Evolutionary conservation across 257 asterid genomes (phyloP).

Genomic region (Scutellaria barbata): DNA sequence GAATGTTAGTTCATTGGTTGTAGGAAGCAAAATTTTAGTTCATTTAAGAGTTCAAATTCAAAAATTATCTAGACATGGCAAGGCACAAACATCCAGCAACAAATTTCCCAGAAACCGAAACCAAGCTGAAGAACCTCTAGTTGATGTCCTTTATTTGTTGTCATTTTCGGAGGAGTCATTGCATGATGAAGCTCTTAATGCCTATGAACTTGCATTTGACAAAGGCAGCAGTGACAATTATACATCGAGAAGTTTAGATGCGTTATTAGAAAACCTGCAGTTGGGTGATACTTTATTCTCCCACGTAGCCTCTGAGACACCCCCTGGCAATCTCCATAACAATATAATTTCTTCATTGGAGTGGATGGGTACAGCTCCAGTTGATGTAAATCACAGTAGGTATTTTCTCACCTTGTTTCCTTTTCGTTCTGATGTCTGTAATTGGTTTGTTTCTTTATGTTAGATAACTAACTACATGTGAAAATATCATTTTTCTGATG

Average conservation of each 20-base stretch:
- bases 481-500: conserved; percentile 7
- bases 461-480: not conserved
- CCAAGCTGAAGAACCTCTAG: conserved; percentile 57
- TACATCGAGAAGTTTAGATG: conserved; percentile 52
- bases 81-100: conserved; percentile 47
- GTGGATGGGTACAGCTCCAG: conserved; percentile 92
- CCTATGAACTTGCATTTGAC: conserved; percentile 68
- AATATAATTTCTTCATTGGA: conserved; percentile 65
- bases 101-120: conserved; percentile 39
- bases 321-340: conserved; percentile 40
- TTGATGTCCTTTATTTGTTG: conserved; percentile 69
- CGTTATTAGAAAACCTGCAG: conserved; percentile 65
- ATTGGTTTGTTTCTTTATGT: not conserved
- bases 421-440: conserved; percentile 28
- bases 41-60: conserved; percentile 63
- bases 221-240: conserved; percentile 42
- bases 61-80: conserved; percentile 49
- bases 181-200: conserved; percentile 45
- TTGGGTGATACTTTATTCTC: conserved; percentile 62
- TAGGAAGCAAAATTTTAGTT: conserved; percentile 75
- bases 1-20: conserved; percentile 58
- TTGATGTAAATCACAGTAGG: conserved; percentile 82
- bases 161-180: conserved; percentile 63
- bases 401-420: conserved; percentile 43
- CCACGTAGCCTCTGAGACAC: conserved; percentile 44